Conservation (phyloP, 1,284 basidiomycete genomes). For the Microstroma glucosiphilum region DNA sequence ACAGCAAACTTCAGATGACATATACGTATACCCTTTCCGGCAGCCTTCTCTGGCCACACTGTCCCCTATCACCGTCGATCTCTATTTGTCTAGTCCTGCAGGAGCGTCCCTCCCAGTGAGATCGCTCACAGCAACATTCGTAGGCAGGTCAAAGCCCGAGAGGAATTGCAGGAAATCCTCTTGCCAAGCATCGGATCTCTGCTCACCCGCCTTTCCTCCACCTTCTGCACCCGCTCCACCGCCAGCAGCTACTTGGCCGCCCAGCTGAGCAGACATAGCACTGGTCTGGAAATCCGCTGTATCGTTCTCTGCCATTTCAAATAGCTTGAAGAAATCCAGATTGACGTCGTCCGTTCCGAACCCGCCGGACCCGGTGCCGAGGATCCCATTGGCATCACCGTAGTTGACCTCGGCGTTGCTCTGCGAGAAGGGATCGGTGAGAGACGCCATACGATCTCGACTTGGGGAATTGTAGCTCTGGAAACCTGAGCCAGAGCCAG, state of each 20-base stretch:
- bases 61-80: too few relatives aligned
- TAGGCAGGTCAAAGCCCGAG: not conserved
- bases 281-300: not conserved
- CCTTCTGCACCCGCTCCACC: not conserved
- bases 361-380: not conserved
- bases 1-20: too few relatives aligned
- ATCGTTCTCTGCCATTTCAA: not conserved
- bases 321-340: not conserved
- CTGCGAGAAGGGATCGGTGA: not conserved
- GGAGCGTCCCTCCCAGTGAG: too few relatives aligned
- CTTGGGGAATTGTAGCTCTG: not conserved
- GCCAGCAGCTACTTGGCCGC: not conserved
- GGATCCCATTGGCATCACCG: conserved; percentile 3
- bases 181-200: conserved; percentile 1
- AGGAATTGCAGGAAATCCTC: conserved; percentile 1
- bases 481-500: not conserved
- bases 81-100: too few relatives aligned
- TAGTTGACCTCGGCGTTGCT: not conserved
- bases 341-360: not conserved
- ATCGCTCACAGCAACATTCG: too few relatives aligned
- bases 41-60: too few relatives aligned
- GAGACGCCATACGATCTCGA: not conserved
- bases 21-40: too few relatives aligned
- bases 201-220: not conserved
- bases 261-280: not conserved